phyloP scores from a whole-genome alignment of 257 asterid genomes.

The Echium plantagineum region DNA sequence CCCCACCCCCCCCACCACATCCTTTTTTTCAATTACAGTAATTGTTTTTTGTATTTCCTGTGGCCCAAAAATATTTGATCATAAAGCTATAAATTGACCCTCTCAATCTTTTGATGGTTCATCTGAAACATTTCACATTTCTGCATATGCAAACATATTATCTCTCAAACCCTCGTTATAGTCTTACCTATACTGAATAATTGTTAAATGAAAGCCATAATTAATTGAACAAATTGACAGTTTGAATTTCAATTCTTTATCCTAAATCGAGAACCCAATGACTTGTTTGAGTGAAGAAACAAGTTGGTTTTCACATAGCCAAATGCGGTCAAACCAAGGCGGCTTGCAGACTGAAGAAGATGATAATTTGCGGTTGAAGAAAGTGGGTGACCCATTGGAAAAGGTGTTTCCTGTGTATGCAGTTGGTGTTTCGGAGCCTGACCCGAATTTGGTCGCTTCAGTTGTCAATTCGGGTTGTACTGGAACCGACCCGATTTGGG shows the following conservation, averaged over 20 bases:
- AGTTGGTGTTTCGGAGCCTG: constrained; percentile 30
- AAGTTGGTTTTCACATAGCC: constrained; percentile 14
- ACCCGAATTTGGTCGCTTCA: constrained; percentile 27
- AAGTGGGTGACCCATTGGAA: constrained; percentile 17
- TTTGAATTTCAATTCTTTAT: not conserved
- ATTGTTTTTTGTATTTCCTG: too few species aligned
- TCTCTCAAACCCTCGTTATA: not conserved
- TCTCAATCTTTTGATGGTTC: too few species aligned
- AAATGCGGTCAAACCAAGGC: constrained; percentile 14
- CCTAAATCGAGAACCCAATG: constrained; percentile 8
- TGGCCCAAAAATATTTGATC: too few species aligned
- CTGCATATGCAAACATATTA: too few species aligned
- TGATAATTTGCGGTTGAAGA: constrained; percentile 8
- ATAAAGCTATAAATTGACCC: too few species aligned
- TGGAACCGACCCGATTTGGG: constrained; percentile 39
- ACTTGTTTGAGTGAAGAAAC: constrained; percentile 22
- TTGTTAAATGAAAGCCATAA: not conserved
- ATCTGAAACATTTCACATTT: too few species aligned
- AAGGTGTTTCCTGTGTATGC: constrained; percentile 38
- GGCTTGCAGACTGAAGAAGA: constrained; percentile 1
- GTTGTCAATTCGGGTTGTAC: constrained; percentile 26
- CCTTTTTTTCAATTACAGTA: not conserved
- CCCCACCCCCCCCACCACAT: not conserved
- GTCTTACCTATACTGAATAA: not conserved
- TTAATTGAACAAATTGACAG: not conserved